Conservation (phyloP, 163 green algal species). For the Scenedesmus sp. region DNA sequence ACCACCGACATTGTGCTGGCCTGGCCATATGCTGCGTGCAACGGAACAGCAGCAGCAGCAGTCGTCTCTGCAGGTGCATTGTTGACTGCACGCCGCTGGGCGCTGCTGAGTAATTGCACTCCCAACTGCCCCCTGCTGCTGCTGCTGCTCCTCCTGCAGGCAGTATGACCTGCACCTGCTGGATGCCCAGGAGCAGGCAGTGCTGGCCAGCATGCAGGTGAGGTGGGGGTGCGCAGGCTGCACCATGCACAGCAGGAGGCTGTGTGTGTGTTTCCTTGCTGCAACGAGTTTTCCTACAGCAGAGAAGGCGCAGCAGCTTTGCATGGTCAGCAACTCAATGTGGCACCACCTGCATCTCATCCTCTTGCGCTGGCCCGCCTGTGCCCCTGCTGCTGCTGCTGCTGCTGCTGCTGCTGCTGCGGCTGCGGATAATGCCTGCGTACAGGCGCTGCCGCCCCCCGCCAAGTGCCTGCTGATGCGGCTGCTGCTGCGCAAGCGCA, state of each 20-base stretch:
- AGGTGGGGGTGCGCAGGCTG: neutral
- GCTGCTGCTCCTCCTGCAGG: conserved; percentile 22
- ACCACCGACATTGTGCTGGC: neutral
- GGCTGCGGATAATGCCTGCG: neutral
- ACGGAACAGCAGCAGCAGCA: neutral
- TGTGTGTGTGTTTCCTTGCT: neutral
- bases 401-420: neutral
- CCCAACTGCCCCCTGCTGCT: neutral
- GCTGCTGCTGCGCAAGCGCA: conserved; percentile 70
- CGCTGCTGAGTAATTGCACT: neutral
- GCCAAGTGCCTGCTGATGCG: conserved; percentile 77
- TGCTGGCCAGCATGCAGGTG: conserved; percentile 65
- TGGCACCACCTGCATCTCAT: no score
- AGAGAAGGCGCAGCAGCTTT: neutral
- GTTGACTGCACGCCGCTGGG: neutral
- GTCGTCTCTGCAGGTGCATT: neutral
- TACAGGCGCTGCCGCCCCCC: conserved; percentile 58
- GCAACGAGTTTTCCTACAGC: neutral
- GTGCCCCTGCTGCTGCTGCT: neutral
- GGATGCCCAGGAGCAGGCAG: conserved; percentile 52
- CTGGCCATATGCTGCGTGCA: neutral
- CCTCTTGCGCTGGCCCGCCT: neutral
- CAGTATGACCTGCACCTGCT: conserved; percentile 72
- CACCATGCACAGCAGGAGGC: neutral
- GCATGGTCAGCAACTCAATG: neutral